phyloP scores from a whole-genome alignment of 768 basidiomycete species.

The Mycena latifolia region DNA sequence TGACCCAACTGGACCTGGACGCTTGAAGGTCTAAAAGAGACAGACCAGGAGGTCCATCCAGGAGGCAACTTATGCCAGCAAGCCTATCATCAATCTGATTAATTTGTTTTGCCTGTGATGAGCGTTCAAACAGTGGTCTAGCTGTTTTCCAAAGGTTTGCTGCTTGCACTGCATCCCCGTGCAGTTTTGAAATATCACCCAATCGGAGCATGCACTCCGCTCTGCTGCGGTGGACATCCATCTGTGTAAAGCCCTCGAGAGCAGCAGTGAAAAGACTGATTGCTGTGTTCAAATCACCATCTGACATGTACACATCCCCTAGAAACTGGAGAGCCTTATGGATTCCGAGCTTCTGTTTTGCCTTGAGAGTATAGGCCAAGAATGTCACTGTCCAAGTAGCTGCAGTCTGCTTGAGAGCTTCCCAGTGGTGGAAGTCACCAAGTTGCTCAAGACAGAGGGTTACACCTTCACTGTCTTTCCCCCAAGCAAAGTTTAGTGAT shows the following conservation, averaged over 20 bases:
- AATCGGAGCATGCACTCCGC: conserved; percentile 2
- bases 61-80: no score
- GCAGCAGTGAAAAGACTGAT: neutral
- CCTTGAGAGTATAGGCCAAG: neutral
- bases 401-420: no score
- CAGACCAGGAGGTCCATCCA: no score
- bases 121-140: no score
- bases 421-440: neutral
- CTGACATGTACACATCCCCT: neutral
- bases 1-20: no score
- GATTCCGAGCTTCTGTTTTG: neutral
- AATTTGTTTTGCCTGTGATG: no score
- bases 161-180: no score
- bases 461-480: neutral
- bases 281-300: neutral
- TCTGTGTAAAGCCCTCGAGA: neutral
- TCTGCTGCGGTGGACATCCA: neutral
- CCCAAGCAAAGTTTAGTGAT: neutral
- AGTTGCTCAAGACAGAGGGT: neutral
- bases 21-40: no score
- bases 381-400: neutral
- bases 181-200: conserved; percentile 1
- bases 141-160: no score
- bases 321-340: conserved; percentile 1
- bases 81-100: no score